Evolutionary conservation across 2,329 filamentous ascomycete species (phyloP).

Genomic region (Juglanconis sp.): DNA sequence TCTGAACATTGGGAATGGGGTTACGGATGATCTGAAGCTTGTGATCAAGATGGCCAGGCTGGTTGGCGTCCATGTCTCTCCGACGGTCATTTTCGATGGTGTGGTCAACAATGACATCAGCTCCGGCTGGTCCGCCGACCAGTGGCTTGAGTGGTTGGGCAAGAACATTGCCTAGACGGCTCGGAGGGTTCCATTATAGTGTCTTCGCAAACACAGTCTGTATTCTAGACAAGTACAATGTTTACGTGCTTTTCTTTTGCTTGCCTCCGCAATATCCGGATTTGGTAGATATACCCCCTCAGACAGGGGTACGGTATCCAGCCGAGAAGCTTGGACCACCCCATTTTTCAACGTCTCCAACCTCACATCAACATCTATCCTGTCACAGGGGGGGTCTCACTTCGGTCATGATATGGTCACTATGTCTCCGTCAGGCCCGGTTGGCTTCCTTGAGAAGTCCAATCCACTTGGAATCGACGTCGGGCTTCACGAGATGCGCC

Average conservation of each 20-base stretch:
- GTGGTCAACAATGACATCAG: constrained; percentile 76
- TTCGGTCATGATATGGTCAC: constrained; percentile 10
- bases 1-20: constrained; percentile 75
- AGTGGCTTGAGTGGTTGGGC: constrained; percentile 83
- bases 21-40: constrained; percentile 82
- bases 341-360: neutral
- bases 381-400: neutral
- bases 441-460: neutral
- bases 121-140: constrained; percentile 71
- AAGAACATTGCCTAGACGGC: constrained; percentile 44
- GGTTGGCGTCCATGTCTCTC: constrained; percentile 83
- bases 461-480: neutral
- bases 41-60: constrained; percentile 77
- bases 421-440: neutral
- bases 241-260: neutral
- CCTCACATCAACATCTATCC: neutral
- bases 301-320: neutral
- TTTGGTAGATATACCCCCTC: neutral
- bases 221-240: neutral
- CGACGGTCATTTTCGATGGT: constrained; percentile 85
- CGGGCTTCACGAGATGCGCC: neutral
- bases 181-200: neutral
- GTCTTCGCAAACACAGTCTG: neutral
- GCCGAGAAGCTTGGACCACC: constrained; percentile 11
- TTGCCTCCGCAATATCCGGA: neutral